Conservation (phyloP, 140 eudicot genomes). For the Bidens hawaiensis region DNA sequence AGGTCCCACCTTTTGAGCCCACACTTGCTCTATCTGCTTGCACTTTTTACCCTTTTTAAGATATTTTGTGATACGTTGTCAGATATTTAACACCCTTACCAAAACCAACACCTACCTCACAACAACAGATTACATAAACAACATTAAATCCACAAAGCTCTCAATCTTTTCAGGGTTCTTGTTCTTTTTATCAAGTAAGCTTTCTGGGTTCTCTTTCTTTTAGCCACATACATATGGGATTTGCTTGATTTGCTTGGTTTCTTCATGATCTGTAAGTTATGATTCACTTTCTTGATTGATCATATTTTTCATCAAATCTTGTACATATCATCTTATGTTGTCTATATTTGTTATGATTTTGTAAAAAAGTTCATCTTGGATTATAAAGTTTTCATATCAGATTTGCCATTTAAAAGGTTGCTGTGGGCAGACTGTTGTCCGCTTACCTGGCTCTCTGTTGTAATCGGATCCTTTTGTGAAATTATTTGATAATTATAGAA, state of each 20-base stretch:
- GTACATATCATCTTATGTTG: neutral
- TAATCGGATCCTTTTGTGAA: too few relatives aligned
- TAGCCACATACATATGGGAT: conserved; percentile 17
- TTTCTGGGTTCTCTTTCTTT: conserved; percentile 36
- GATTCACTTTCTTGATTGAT: conserved; percentile 7
- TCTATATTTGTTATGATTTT: neutral
- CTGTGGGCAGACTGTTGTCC: too few relatives aligned
- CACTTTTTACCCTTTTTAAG: conserved; percentile 33
- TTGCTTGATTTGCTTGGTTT: conserved; percentile 21
- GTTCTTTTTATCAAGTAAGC: conserved; percentile 11
- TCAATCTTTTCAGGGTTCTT: conserved; percentile 18
- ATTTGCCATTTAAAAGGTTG: too few relatives aligned
- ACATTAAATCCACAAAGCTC: conserved; percentile 6
- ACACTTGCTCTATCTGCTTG: conserved; percentile 18
- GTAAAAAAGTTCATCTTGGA: conserved; percentile 13
- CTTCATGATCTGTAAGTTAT: conserved; percentile 16
- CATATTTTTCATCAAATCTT: conserved; percentile 4
- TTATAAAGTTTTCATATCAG: too few relatives aligned
- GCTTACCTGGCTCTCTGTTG: too few relatives aligned
- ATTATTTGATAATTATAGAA: too few relatives aligned
- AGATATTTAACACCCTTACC: conserved; percentile 30
- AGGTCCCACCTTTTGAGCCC: conserved; percentile 57
- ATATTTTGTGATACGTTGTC: conserved; percentile 30
- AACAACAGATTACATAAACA: conserved; percentile 15
- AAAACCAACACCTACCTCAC: conserved; percentile 35